phyloP scores from a whole-genome alignment of 805 yeast genomes.

The Pichia gijzeniarum region DNA sequence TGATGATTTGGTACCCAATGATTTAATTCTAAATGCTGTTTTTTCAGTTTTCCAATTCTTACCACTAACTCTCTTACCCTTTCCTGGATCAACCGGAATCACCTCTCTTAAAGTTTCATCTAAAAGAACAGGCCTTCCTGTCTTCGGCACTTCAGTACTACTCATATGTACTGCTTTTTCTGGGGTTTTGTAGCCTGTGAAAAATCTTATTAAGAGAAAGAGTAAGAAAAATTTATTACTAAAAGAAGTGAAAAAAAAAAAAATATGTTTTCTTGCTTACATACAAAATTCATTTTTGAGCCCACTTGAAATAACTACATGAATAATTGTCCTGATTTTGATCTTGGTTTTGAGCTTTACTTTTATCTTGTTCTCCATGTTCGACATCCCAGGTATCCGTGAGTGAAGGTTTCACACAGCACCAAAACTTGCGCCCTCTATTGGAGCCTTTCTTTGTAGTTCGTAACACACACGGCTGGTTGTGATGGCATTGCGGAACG shows the following conservation, averaged over 20 bases:
- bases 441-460: conserved; percentile 39
- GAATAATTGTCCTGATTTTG: conserved; percentile 21
- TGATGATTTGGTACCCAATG: conserved; percentile 51
- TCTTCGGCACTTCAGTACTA: not conserved
- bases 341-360: not conserved
- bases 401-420: conserved; percentile 35
- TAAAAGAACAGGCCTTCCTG: not conserved
- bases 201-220: too few relatives aligned
- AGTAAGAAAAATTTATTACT: not conserved
- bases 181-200: not conserved
- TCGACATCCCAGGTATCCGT: conserved; percentile 25
- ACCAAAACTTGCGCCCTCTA: conserved; percentile 50
- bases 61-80: conserved; percentile 30
- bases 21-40: conserved; percentile 58
- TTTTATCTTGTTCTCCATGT: too few relatives aligned
- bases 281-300: conserved; percentile 17
- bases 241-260: not conserved
- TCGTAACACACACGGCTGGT: conserved; percentile 38
- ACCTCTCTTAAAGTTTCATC: conserved; percentile 9
- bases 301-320: conserved; percentile 56
- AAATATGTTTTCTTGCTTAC: not conserved
- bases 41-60: conserved; percentile 69
- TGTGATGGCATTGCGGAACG: conserved; percentile 42
- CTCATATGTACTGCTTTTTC: not conserved
- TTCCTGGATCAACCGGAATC: conserved; percentile 18